Evolutionary conservation across 2,329 filamentous ascomycete genomes (phyloP).

Genomic region (Colletotrichum filicis): DNA sequence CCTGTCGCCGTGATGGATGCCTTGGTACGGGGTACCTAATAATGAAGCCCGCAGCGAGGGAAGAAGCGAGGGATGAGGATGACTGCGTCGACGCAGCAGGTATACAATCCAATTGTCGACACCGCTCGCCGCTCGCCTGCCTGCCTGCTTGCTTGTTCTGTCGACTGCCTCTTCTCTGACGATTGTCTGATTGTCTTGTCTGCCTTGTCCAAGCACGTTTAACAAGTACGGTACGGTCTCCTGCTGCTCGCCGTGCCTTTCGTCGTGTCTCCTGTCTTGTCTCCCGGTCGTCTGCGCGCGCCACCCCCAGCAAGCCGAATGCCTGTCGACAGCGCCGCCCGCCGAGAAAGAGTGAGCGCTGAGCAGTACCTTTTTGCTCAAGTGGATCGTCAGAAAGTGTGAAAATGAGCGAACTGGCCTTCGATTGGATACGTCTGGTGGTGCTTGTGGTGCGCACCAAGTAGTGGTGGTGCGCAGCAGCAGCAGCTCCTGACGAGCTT

Average conservation of each 20-base stretch:
- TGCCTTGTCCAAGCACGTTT: background rate
- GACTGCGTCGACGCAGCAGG: background rate
- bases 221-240: background rate
- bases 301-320: slow-evolving; percentile 17
- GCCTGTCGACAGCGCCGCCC: slow-evolving; percentile 13
- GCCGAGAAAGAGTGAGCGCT: background rate
- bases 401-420: background rate
- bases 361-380: background rate
- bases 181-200: background rate
- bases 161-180: background rate
- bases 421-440: slow-evolving; percentile 13
- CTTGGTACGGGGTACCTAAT: background rate
- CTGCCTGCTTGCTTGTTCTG: background rate
- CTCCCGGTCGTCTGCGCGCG: background rate
- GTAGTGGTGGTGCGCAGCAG: background rate
- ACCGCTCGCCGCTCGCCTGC: slow-evolving; percentile 5
- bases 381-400: slow-evolving; percentile 10
- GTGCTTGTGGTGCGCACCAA: background rate
- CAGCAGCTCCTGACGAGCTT: background rate
- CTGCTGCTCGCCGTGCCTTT: slow-evolving; percentile 19
- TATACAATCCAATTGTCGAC: slow-evolving; percentile 1
- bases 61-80: background rate
- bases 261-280: background rate
- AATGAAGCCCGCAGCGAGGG: background rate
- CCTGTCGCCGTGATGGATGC: background rate